Conservation (phyloP, 2,329 filamentous ascomycete species). For the Ophiocordyceps camponoti-floridani region DNA sequence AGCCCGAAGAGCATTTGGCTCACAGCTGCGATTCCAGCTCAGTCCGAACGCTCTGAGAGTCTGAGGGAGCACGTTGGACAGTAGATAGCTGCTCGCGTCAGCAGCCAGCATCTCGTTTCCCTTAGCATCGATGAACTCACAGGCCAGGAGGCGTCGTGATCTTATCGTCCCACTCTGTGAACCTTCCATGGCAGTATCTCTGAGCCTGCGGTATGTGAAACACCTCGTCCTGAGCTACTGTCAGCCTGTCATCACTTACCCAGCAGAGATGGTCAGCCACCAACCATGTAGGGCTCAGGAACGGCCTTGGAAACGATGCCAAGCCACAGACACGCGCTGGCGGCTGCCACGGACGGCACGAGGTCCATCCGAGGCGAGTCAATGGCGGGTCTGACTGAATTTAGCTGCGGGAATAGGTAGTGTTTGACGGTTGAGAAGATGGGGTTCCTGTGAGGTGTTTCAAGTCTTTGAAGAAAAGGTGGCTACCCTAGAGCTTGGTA, state of each 20-base stretch:
- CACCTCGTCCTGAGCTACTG: conserved; percentile 49
- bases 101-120: neutral
- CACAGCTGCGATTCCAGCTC: conserved; percentile 8
- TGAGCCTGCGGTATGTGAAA: conserved; percentile 88
- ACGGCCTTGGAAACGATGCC: conserved; percentile 14
- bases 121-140: conserved; percentile 19
- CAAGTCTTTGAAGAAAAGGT: neutral
- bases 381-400: neutral
- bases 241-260: conserved; percentile 3
- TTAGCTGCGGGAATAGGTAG: neutral
- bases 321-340: conserved; percentile 7
- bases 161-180: conserved; percentile 78
- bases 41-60: conserved; percentile 4
- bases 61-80: conserved; percentile 17
- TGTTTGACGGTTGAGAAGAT: too few species aligned
- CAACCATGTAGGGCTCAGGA: conserved; percentile 37
- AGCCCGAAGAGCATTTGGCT: conserved; percentile 21
- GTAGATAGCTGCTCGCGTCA: conserved; percentile 21
- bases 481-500: neutral
- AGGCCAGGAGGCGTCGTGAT: conserved; percentile 91
- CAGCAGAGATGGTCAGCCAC: neutral
- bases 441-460: too few species aligned
- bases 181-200: conserved; percentile 61
- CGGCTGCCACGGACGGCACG: conserved; percentile 6
- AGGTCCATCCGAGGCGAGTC: neutral